These are phyloP conservation scores for Blepharisma stoltei DNA, from an alignment of 73 alveolate species.

Conservation along the genomic window DNA sequence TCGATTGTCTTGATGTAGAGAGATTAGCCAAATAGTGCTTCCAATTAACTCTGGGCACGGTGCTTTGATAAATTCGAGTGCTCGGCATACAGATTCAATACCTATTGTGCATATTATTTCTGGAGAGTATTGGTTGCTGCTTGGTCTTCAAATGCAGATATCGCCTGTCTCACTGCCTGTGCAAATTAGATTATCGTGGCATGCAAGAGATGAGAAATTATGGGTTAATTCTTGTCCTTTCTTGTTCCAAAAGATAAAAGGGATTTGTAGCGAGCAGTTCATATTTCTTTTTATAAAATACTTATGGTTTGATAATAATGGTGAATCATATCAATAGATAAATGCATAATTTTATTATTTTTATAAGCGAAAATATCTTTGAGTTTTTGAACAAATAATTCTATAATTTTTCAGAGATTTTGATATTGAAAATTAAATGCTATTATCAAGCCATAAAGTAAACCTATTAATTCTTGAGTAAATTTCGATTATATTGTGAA, in stretches of 20 bases:
- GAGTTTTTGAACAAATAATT: no score
- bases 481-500: no score
- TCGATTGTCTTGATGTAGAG: neutral
- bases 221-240: neutral
- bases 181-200: neutral
- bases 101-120: conserved; percentile 12
- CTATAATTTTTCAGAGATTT: no score
- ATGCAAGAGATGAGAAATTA: neutral
- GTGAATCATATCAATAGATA: no score
- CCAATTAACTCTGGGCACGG: conserved; percentile 6
- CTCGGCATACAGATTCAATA: neutral
- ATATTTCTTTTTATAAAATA: neutral
- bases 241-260: neutral
- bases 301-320: no score
- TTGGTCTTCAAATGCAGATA: neutral
- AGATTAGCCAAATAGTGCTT: neutral
- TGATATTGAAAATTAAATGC: no score
- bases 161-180: conserved; percentile 11
- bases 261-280: neutral
- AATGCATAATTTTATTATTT: no score
- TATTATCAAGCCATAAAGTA: no score
- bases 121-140: neutral
- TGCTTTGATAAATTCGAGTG: neutral
- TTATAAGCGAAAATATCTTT: no score
- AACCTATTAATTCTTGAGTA: no score